A percentile compares a stretch with the other conserved stretches of the same genome.
Evolutionary conservation across 2,329 filamentous ascomycete genomes (phyloP).

Genomic region (Xylariomycetidae sp.): DNA sequence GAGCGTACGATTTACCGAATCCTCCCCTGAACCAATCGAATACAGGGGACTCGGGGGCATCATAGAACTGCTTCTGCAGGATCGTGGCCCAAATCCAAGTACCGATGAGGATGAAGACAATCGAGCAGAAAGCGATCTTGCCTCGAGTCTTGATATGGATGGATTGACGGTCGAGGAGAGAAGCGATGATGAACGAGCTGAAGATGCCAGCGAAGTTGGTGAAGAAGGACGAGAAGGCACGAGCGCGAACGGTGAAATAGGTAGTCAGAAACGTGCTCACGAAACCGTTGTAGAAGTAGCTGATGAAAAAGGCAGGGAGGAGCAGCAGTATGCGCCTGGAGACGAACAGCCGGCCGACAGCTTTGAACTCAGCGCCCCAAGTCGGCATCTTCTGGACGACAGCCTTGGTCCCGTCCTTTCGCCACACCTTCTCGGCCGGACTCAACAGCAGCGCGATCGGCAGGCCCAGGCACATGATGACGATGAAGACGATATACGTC

Average conservation of each 20-base stretch:
- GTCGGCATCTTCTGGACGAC: constrained; percentile 21
- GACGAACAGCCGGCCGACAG: constrained; percentile 18
- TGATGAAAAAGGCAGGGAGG: constrained; percentile 30
- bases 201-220: constrained; percentile 29
- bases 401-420: constrained; percentile 22
- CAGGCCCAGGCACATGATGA: constrained; percentile 29
- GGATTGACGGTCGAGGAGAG: constrained; percentile 24
- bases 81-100: constrained; percentile 28
- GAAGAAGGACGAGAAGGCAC: constrained; percentile 30
- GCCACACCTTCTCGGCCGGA: constrained; percentile 28
- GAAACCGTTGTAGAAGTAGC: constrained; percentile 30
- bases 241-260: constrained; percentile 29
- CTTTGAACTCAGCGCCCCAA: constrained; percentile 24
- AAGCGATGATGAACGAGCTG: constrained; percentile 26
- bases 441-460: constrained; percentile 26
- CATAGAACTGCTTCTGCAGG: constrained; percentile 27
- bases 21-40: constrained; percentile 27
- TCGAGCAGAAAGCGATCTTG: constrained; percentile 19
- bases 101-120: constrained; percentile 22
- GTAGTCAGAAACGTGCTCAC: constrained; percentile 25
- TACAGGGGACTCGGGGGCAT: constrained; percentile 18
- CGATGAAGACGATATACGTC: constrained; percentile 28
- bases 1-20: constrained; percentile 22
- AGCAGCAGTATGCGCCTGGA: constrained; percentile 26
- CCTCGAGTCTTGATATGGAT: constrained; percentile 25